phyloP scores from a whole-genome alignment of 306 rosid genomes.

The Acacia acuminata region DNA sequence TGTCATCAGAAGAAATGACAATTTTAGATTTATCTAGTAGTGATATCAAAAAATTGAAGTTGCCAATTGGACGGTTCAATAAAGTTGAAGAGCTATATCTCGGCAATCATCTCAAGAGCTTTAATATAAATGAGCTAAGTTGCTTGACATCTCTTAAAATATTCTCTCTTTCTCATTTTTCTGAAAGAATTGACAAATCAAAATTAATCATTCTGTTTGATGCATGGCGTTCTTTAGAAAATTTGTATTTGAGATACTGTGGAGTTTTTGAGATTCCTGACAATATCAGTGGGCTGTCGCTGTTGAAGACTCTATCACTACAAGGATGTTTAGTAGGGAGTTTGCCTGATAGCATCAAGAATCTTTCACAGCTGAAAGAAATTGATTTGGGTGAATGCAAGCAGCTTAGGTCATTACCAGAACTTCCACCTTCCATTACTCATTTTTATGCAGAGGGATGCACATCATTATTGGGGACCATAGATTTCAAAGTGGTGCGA shows the following conservation, averaged over 20 bases:
- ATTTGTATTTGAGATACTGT: not conserved
- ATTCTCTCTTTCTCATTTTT: rapidly evolving
- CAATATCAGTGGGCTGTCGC: not conserved
- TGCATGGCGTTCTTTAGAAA: not conserved
- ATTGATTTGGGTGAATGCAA: not conserved
- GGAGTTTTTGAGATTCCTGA: not conserved
- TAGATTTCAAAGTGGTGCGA: not conserved
- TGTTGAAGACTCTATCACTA: not conserved
- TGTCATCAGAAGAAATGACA: not conserved
- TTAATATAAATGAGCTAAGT: not conserved
- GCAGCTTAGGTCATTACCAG: not conserved
- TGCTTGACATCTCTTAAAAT: not conserved
- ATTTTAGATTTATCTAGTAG: rapidly evolving
- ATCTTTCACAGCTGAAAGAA: not conserved
- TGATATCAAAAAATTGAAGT: not conserved
- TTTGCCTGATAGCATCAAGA: not conserved
- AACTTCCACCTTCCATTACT: not conserved
- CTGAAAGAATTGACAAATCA: not conserved
- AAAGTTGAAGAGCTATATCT: not conserved
- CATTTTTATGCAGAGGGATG: not conserved
- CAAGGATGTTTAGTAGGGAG: not conserved
- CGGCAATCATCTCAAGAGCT: not conserved
- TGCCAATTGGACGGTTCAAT: not conserved
- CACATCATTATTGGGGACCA: not conserved
- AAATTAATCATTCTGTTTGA: not conserved